Conservation (phyloP, 495 filamentous ascomycete species). For the Neurospora sp. region DNA sequence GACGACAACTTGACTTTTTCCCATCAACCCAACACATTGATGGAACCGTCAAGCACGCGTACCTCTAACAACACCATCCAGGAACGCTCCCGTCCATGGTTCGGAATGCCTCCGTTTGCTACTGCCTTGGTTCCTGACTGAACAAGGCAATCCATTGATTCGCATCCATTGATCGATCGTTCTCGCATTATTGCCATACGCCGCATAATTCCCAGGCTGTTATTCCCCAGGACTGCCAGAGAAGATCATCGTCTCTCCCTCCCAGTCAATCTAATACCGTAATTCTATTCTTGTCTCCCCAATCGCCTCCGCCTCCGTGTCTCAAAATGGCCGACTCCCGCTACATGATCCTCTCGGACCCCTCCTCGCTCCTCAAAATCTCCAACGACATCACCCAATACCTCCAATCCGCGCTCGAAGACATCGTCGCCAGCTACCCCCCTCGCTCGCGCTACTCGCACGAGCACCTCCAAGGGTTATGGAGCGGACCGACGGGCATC, state of each 20-base stretch:
- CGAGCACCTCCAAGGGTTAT: conserved; percentile 37
- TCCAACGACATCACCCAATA: conserved; percentile 8
- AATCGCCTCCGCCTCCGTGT: not conserved
- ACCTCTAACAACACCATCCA: not conserved
- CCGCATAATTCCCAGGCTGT: not conserved
- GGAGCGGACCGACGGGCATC: conserved; percentile 48
- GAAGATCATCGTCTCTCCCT: no score
- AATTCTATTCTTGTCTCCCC: not conserved
- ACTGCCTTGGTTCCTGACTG: not conserved
- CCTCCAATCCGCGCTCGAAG: conserved; percentile 17
- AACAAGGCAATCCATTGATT: not conserved
- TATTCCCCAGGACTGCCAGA: not conserved
- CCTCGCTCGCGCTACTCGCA: conserved; percentile 18
- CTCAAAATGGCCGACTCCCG: not conserved
- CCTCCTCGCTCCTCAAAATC: not conserved
- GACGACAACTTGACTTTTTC: not conserved
- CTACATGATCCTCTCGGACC: conserved; percentile 5
- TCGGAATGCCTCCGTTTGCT: not conserved
- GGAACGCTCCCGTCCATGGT: not conserved
- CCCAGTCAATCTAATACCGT: not conserved
- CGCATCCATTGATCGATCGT: not conserved
- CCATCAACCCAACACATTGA: not conserved
- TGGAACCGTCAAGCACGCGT: not conserved
- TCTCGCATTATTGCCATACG: not conserved
- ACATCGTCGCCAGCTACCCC: conserved; percentile 22